Conservation (phyloP, 2,329 filamentous ascomycete genomes). For the Bipolaris zeicola region DNA sequence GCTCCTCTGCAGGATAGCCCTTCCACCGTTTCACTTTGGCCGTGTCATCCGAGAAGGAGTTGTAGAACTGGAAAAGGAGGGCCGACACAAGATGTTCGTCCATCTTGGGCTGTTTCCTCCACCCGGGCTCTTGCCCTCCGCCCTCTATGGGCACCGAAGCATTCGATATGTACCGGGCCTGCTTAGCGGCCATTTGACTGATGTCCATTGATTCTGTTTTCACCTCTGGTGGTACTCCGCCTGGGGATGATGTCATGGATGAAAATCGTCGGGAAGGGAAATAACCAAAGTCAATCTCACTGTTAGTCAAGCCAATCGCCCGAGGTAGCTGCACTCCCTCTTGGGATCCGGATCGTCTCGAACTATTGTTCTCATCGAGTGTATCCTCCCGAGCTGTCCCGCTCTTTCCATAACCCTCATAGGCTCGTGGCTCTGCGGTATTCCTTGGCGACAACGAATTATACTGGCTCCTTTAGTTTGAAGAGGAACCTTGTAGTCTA, state of each 20-base stretch:
- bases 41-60: neutral
- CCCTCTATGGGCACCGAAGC: neutral
- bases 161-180: neutral
- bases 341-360: too few species aligned
- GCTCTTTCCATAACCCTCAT: too few species aligned
- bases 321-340: too few species aligned
- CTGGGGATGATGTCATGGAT: neutral
- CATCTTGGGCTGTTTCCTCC: neutral
- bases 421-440: too few species aligned
- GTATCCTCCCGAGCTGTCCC: too few species aligned
- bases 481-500: too few species aligned
- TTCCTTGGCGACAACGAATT: too few species aligned
- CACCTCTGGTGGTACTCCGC: neutral
- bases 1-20: neutral
- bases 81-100: neutral
- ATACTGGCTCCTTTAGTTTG: too few species aligned
- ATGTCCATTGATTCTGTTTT: neutral
- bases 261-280: too few species aligned
- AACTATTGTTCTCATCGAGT: too few species aligned
- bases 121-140: neutral
- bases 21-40: neutral
- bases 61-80: neutral
- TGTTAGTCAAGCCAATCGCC: too few species aligned
- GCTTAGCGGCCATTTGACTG: neutral
- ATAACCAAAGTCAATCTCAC: too few species aligned